phyloP scores from a whole-genome alignment of 2,329 filamentous ascomycete genomes.

The Microdochium nivale region DNA sequence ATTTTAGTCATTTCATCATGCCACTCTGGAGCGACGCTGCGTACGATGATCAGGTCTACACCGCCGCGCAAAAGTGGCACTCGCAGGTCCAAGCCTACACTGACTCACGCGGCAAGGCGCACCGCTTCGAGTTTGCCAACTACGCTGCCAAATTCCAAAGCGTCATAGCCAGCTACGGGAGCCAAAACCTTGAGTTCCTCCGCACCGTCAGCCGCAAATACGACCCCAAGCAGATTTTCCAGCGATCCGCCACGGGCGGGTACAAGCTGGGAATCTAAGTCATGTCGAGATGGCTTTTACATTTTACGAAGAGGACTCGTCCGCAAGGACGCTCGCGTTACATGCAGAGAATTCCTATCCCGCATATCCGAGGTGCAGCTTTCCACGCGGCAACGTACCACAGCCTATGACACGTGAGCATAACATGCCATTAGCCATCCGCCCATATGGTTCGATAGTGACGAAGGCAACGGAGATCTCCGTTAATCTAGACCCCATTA shows the following conservation, averaged over 20 bases:
- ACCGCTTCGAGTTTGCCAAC: conserved; percentile 27
- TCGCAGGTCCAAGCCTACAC: conserved; percentile 4
- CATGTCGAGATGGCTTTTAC: too few relatives aligned
- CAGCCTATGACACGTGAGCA: too few relatives aligned
- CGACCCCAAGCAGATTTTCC: conserved; percentile 26
- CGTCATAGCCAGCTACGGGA: conserved; percentile 23
- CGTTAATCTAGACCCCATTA: too few relatives aligned
- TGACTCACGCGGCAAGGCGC: conserved; percentile 5
- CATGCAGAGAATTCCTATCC: too few relatives aligned
- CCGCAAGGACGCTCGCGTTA: too few relatives aligned
- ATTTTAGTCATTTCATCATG: conserved; percentile 14
- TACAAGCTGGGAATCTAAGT: conserved; percentile 5
- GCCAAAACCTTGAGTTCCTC: conserved; percentile 19
- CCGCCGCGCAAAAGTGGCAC: not conserved
- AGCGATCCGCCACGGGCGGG: conserved; percentile 11
- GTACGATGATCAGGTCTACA: conserved; percentile 18
- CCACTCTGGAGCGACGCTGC: not conserved
- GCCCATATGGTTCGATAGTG: too few relatives aligned
- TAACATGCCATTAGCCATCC: too few relatives aligned
- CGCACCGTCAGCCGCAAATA: conserved; percentile 21
- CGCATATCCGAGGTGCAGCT: too few relatives aligned
- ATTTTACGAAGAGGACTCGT: too few relatives aligned
- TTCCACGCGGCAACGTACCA: too few relatives aligned
- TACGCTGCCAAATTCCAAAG: conserved; percentile 23
- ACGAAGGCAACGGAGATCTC: too few relatives aligned